These are phyloP conservation scores for Lentinus brumalis DNA, from an alignment of 768 basidiomycete genomes.

Conservation along the genomic window DNA sequence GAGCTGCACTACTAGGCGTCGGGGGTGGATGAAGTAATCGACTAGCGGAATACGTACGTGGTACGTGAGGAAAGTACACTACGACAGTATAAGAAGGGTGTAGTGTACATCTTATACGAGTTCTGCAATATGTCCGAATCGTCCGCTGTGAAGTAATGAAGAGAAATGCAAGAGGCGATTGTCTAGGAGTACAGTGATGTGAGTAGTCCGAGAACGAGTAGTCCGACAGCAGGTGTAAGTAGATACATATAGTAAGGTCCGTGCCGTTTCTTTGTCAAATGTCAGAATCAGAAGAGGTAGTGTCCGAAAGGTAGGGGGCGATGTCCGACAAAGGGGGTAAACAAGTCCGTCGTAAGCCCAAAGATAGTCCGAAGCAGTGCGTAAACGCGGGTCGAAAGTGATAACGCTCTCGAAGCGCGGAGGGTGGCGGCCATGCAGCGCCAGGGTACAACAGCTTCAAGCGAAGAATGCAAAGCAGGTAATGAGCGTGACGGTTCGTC, in stretches of 20 bases:
- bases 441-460: conserved; percentile 15
- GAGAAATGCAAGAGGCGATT: conserved; percentile 18
- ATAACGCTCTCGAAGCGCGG: conserved; percentile 17
- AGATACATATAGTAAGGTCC: conserved; percentile 16
- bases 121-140: conserved; percentile 19
- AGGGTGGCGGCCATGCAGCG: conserved; percentile 17
- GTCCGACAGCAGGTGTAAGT: conserved; percentile 11
- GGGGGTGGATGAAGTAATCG: neutral
- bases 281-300: neutral
- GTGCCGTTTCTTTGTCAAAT: conserved; percentile 6
- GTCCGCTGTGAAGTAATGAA: conserved; percentile 10
- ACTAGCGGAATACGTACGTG: conserved; percentile 19
- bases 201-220: conserved; percentile 6
- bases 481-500: conserved; percentile 26
- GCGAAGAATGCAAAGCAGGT: conserved; percentile 1
- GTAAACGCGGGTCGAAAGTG: conserved; percentile 19
- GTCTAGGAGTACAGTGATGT: conserved; percentile 21
- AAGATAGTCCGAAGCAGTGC: conserved; percentile 8
- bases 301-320: conserved; percentile 5
- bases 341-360: conserved; percentile 18
- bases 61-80: conserved; percentile 18
- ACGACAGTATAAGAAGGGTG: conserved; percentile 7
- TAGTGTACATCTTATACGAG: conserved; percentile 15
- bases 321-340: conserved; percentile 7
- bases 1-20: neutral